phyloP scores from a whole-genome alignment of 192 early-diverging fungal species.

The Podila epicladia region DNA sequence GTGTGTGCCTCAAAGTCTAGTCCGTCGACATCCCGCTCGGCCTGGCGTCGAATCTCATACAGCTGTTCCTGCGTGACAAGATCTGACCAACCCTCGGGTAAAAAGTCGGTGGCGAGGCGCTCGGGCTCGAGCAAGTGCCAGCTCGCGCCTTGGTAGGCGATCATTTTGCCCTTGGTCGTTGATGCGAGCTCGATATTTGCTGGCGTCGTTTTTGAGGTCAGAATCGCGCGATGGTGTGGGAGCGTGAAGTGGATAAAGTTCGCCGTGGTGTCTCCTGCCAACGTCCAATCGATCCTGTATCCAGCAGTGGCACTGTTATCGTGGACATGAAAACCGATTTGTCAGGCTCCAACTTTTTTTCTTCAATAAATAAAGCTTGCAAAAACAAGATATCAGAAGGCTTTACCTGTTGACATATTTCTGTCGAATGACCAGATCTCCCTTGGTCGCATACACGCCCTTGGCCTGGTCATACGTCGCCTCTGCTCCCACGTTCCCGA shows the following conservation, averaged over 20 bases:
- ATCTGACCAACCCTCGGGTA: constrained; percentile 20
- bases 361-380: not conserved
- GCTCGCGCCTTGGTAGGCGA: constrained; percentile 27
- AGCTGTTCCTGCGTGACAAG: constrained; percentile 15
- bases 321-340: not conserved
- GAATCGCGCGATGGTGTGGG: constrained; percentile 26
- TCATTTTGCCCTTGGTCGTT: constrained; percentile 46
- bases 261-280: constrained; percentile 6
- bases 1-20: constrained; percentile 19
- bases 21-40: constrained; percentile 5
- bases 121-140: constrained; percentile 35
- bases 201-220: constrained; percentile 17
- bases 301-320: constrained; percentile 9
- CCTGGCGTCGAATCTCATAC: constrained; percentile 19
- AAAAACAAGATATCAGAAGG: not conserved
- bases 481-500: constrained; percentile 27
- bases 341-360: not conserved
- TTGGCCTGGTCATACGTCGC: constrained; percentile 19
- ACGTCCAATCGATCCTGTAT: constrained; percentile 44
- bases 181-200: constrained; percentile 26
- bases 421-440: constrained; percentile 15
- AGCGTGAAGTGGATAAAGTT: constrained; percentile 44
- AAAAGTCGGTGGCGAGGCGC: constrained; percentile 14
- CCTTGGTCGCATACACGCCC: constrained; percentile 30
- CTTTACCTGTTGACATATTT: constrained; percentile 16